Evolutionary conservation across 768 basidiomycete genomes (phyloP), one percentile per base, ranked within the genome.

Genomic region (Kwoniella dendrophila): DNA sequence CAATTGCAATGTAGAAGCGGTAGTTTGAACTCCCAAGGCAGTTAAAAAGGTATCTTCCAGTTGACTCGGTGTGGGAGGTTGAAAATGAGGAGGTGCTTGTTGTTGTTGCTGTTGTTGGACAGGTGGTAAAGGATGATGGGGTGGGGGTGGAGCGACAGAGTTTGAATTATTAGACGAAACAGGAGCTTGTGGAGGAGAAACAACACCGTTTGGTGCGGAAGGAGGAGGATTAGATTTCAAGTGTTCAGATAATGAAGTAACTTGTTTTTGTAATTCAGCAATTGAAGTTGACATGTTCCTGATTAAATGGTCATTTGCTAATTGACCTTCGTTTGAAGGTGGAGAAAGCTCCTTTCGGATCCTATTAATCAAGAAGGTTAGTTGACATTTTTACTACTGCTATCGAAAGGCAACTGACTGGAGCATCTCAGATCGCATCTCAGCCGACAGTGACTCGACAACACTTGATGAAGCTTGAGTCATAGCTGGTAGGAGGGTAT

Each of bases 381-480:
- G 61, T 33, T 41, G 33, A 29, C n/a, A n/a, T n/a, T 54, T 22
- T 56, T 36, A 38, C 47, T 1, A 20, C 22, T 5, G 11, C 10
- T 14, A 40, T 8, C 32, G 22, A 36, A 36, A n/a, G 4, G 18
- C 12, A 44, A 68, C 73, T 59, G 38, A 76, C 69, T 75, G 72
- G 0, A 72, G 30, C 68, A 78, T 71, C 45, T 78, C 74, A 8
- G 71, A 67, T 49, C 62, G 69, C 49, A 78, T 55, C 26, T 74
- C 74, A 2, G 30, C 36, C 4, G 59, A 53, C 3, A 78, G 43
- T 44, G 74, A 67, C 49, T 73, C 74, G 32, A 61, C 57, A 11
- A 73, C 36, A 24, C 47, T 51, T 1, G 56, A 56, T 4, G 53
- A 44, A 12, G 59, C 56, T 16, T 36, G 41, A 26, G 55, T 54